phyloP scores from a whole-genome alignment of 176 grass and related monocot species.

The Raddia guianensis region DNA sequence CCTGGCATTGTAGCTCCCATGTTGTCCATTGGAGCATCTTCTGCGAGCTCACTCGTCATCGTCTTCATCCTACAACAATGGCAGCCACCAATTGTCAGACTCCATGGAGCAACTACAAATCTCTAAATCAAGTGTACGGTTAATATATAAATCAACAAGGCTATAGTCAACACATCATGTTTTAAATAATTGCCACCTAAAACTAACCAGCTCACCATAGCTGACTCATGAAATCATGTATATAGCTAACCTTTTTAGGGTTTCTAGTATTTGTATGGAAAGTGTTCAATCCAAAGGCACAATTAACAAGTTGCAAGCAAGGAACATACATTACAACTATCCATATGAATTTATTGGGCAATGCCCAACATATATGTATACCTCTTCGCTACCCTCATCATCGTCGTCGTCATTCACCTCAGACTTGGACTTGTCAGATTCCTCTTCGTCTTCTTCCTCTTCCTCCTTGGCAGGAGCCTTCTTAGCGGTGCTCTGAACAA shows the following conservation, averaged over 20 bases:
- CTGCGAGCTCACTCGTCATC: constrained; percentile 52
- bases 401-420: constrained; percentile 90
- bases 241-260: too few relatives aligned
- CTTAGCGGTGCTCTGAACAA: constrained; percentile 44
- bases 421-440: constrained; percentile 96
- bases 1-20: constrained; percentile 12
- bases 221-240: background rate
- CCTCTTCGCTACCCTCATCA: constrained; percentile 83
- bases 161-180: background rate
- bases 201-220: background rate
- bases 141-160: background rate
- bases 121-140: too few relatives aligned
- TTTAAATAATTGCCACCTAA: too few relatives aligned
- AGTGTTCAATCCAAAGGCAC: background rate
- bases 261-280: background rate
- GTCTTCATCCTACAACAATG: constrained; percentile 49
- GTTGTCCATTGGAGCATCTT: constrained; percentile 9
- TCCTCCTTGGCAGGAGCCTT: constrained; percentile 60
- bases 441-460: constrained; percentile 78
- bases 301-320: background rate
- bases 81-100: background rate
- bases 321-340: background rate
- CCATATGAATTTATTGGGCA: background rate
- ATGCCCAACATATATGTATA: background rate
- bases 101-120: background rate